phyloP scores from a whole-genome alignment of 1,139 yeast species.

The Blastobotrys proliferans region DNA sequence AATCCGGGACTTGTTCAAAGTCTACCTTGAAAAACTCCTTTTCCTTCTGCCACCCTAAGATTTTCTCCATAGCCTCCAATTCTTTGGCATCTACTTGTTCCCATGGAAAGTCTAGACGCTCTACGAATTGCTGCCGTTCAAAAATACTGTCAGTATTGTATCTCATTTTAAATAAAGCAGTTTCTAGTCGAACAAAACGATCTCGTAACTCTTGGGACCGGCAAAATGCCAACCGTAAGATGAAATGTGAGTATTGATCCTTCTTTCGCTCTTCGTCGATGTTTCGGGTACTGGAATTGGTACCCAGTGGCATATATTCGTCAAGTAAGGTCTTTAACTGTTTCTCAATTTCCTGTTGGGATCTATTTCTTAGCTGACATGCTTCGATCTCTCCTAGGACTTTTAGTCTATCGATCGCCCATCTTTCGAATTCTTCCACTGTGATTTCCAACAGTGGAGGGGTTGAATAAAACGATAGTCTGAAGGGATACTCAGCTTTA shows the following conservation, averaged over 20 bases:
- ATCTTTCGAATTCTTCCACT: constrained; percentile 82
- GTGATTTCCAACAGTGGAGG: constrained; percentile 87
- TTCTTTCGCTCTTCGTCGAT: constrained; percentile 58
- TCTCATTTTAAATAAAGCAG: constrained; percentile 67
- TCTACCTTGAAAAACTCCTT: constrained; percentile 62
- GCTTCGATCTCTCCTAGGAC: constrained; percentile 83
- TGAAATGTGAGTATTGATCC: constrained; percentile 90
- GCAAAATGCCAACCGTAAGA: constrained; percentile 83
- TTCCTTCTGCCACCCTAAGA: constrained; percentile 39
- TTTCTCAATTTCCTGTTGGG: constrained; percentile 59
- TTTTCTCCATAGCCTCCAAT: constrained; percentile 45
- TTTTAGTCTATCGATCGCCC: constrained; percentile 91
- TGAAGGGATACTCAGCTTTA: constrained; percentile 40
- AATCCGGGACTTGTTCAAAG: constrained; percentile 76
- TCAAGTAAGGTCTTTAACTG: constrained; percentile 62
- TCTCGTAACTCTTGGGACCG: constrained; percentile 77
- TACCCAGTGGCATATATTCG: constrained; percentile 60
- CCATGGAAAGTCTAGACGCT: constrained; percentile 55
- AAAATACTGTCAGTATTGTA: constrained; percentile 57
- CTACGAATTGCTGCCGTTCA: constrained; percentile 73
- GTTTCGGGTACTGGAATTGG: constrained; percentile 18
- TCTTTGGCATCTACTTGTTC: constrained; percentile 64
- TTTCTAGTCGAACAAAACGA: constrained; percentile 74
- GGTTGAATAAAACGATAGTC: constrained; percentile 63
- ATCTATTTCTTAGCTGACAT: constrained; percentile 60